Evolutionary conservation across 1,284 basidiomycete species (phyloP).

Genomic region (Ceratobasidium sp.): DNA sequence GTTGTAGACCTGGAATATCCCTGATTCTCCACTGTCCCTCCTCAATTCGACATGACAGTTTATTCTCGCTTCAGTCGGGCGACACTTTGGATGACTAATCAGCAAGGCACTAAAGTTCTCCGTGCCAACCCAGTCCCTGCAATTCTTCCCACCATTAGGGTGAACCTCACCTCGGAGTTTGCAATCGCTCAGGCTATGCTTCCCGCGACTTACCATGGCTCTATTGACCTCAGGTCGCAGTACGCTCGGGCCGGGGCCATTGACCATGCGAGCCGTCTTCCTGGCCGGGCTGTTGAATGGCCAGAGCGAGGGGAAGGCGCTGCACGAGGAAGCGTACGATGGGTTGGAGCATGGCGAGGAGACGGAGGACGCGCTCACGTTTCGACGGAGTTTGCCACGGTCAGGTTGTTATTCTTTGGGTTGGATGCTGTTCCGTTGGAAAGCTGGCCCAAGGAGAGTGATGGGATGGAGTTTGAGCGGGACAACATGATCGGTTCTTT

Average conservation of each 20-base stretch:
- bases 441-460: background rate
- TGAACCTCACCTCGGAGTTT: constrained; percentile 3
- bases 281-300: constrained; percentile 1
- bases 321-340: background rate
- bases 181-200: constrained; percentile 6
- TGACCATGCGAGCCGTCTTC: background rate
- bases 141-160: background rate
- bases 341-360: background rate
- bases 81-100: background rate
- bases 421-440: background rate
- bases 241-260: background rate
- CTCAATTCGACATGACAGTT: background rate
- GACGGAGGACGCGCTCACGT: background rate
- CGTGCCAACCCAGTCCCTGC: background rate
- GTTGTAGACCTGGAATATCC: constrained; percentile 1
- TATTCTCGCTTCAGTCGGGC: background rate
- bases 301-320: background rate
- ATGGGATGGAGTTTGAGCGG: background rate
- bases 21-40: background rate
- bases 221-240: background rate
- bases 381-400: background rate
- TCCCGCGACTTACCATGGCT: constrained; percentile 11
- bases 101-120: background rate
- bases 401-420: background rate
- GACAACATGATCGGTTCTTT: background rate